phyloP scores from a whole-genome alignment of 73 alveolate species.

The Paramecium sexaurelia region DNA sequence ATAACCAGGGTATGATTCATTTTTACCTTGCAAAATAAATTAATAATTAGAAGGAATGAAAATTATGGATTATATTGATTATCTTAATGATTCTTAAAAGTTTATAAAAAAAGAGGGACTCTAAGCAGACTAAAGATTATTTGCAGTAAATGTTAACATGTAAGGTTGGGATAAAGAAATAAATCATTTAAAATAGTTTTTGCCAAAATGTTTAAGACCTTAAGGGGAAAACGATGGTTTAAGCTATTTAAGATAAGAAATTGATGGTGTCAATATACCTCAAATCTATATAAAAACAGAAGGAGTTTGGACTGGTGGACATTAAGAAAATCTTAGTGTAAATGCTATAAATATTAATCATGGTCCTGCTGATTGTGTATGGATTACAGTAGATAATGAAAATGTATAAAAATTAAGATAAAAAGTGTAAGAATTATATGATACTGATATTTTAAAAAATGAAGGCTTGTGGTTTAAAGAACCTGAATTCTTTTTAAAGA shows the following conservation, averaged over 20 bases:
- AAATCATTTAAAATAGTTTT: constrained; percentile 62
- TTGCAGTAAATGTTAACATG: constrained; percentile 79
- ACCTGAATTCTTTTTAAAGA: constrained; percentile 62
- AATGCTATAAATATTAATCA: constrained; percentile 80
- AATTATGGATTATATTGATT: constrained; percentile 14
- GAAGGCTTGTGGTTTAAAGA: constrained; percentile 79
- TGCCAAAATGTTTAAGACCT: constrained; percentile 70
- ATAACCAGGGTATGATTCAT: constrained; percentile 2
- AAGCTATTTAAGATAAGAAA: constrained; percentile 73
- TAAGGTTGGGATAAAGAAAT: constrained; percentile 74
- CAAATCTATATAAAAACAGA: constrained; percentile 75
- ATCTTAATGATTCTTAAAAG: not conserved
- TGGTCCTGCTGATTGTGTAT: constrained; percentile 78
- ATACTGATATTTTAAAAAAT: constrained; percentile 69
- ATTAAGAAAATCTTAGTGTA: constrained; percentile 77
- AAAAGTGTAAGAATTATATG: constrained; percentile 15
- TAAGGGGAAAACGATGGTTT: constrained; percentile 57
- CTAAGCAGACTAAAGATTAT: constrained; percentile 36
- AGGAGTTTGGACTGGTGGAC: constrained; percentile 90
- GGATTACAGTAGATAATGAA: constrained; percentile 71
- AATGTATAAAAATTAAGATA: constrained; percentile 63
- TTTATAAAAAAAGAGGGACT: not conserved
- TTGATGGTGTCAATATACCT: constrained; percentile 80
- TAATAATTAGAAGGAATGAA: constrained; percentile 18
- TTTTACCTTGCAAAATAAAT: not conserved